Percentiles rank a stretch among this genome's conserved stretches.
Evolutionary conservation across 257 asterid genomes (phyloP).

Genomic region (Cruciata laevipes): DNA sequence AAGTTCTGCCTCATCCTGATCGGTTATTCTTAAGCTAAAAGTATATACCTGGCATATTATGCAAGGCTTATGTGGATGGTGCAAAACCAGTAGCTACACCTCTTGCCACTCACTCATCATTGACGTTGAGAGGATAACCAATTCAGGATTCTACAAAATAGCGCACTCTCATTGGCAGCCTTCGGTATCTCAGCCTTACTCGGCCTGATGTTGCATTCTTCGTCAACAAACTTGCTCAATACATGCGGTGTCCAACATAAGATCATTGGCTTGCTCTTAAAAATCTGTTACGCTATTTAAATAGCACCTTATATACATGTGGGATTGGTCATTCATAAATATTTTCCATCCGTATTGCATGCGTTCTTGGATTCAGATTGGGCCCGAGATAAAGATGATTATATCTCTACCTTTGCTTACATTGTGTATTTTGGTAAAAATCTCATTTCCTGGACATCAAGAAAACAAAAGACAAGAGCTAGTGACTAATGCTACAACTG

Average conservation of each 20-base stretch:
- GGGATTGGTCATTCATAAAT: not conserved
- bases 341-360: not conserved
- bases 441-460: not conserved
- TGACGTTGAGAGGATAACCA: not conserved
- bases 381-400: no score
- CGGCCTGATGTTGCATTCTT: not conserved
- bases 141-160: not conserved
- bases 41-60: not conserved
- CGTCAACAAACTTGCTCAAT: not conserved
- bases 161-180: not conserved
- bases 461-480: not conserved
- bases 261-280: not conserved
- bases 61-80: not conserved
- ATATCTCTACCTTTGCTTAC: not conserved
- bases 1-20: not conserved
- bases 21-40: no score
- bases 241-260: not conserved
- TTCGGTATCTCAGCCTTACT: not conserved
- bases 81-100: no score
- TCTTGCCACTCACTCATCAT: not conserved
- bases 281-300: not conserved
- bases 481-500: not conserved
- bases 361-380: not conserved
- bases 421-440: not conserved
- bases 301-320: not conserved